Conservation (phyloP, 129 eudicot genomes). For the Daucus carota region DH1_v3.0 NC_030386.2:37869001-37869500, state of each 20-base stretch:
- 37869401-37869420: too few relatives aligned
- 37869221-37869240: not conserved
- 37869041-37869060: not conserved
- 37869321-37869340: too few relatives aligned
- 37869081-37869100: not conserved
- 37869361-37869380: too few relatives aligned
- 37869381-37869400: too few relatives aligned
- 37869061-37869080: not conserved
- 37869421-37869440: too few relatives aligned
- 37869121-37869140: not conserved
- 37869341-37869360: too few relatives aligned
- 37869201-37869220: not conserved
- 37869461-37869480: too few relatives aligned
- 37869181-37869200: not conserved
- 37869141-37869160: not conserved
- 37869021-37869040: not conserved
- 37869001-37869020: not conserved
- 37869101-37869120: not conserved
- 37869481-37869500: too few relatives aligned
- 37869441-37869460: too few relatives aligned
- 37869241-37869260: not conserved
- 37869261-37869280: not conserved
- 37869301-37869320: too few relatives aligned
- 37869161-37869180: not conserved
- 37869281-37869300: not conserved